phyloP scores from a whole-genome alignment of 2,329 filamentous ascomycete species.

The Balansia obtecta region DNA sequence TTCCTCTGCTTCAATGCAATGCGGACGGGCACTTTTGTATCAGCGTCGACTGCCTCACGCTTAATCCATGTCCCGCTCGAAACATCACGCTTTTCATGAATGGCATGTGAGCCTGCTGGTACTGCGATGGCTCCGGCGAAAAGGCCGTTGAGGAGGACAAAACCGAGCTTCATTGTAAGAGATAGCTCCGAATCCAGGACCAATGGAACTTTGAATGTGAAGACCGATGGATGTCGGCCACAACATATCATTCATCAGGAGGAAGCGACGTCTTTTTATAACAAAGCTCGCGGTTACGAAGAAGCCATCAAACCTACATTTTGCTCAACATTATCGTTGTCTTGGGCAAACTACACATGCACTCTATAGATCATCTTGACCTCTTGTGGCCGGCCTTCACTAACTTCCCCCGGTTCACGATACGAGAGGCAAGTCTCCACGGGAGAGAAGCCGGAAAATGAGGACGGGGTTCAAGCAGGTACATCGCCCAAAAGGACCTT shows the following conservation, averaged over 20 bases:
- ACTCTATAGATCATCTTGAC: no score
- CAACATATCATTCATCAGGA: background rate
- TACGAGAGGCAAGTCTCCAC: background rate
- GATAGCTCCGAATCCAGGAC: background rate
- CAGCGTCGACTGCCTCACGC: constrained; percentile 9
- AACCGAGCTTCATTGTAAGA: constrained; percentile 10
- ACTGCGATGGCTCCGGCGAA: constrained; percentile 9
- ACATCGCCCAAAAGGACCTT: background rate
- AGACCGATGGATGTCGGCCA: background rate
- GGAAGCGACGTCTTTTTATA: no score
- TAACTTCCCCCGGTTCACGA: no score
- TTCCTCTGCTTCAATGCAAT: constrained; percentile 34
- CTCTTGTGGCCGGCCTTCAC: no score
- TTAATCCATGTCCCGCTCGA: constrained; percentile 14
- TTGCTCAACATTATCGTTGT: no score
- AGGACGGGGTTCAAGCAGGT: background rate
- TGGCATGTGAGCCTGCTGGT: constrained; percentile 13
- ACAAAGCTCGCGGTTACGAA: no score
- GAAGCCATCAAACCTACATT: no score
- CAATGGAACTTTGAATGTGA: background rate
- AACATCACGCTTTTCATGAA: constrained; percentile 19
- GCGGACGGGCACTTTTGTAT: constrained; percentile 20
- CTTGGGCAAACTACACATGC: no score
- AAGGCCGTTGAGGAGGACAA: constrained; percentile 10
- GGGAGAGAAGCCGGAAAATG: background rate